These are phyloP conservation scores for Populus simonii DNA, from an alignment of 345 rosid genomes.

Conservation along the genomic window DNA sequence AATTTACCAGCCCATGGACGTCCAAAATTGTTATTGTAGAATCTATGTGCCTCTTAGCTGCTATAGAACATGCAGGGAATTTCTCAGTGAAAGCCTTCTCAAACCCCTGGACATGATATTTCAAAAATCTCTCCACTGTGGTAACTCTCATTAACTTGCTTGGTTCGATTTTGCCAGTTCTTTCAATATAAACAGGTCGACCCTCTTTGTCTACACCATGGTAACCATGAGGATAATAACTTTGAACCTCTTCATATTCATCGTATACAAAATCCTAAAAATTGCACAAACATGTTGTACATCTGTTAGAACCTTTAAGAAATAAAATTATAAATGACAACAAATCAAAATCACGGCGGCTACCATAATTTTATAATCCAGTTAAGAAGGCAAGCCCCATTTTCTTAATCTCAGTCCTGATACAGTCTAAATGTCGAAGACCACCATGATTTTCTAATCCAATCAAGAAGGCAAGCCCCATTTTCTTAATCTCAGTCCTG, in stretches of 20 bases:
- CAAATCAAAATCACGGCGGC: constrained; percentile 14
- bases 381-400: background rate
- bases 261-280: constrained; percentile 82
- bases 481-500: background rate
- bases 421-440: background rate
- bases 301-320: constrained; percentile 4
- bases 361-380: constrained; percentile 3
- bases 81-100: constrained; percentile 85
- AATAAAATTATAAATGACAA: background rate
- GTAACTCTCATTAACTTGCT: constrained; percentile 75
- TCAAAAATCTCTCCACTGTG: constrained; percentile 80
- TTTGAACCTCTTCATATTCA: constrained; percentile 75
- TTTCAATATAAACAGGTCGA: constrained; percentile 81
- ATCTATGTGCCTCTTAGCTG: constrained; percentile 74
- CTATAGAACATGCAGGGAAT: constrained; percentile 89
- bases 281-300: constrained; percentile 8
- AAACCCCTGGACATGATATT: constrained; percentile 85
- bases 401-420: background rate
- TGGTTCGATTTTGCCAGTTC: constrained; percentile 76
- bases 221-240: constrained; percentile 88
- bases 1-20: constrained; percentile 77
- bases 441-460: constrained; percentile 4
- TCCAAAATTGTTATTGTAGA: constrained; percentile 76
- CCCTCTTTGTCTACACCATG: constrained; percentile 95
- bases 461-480: background rate